Evolutionary conservation across 441 rosid species (phyloP).

Genomic region (Aquilaria agallochum): DNA sequence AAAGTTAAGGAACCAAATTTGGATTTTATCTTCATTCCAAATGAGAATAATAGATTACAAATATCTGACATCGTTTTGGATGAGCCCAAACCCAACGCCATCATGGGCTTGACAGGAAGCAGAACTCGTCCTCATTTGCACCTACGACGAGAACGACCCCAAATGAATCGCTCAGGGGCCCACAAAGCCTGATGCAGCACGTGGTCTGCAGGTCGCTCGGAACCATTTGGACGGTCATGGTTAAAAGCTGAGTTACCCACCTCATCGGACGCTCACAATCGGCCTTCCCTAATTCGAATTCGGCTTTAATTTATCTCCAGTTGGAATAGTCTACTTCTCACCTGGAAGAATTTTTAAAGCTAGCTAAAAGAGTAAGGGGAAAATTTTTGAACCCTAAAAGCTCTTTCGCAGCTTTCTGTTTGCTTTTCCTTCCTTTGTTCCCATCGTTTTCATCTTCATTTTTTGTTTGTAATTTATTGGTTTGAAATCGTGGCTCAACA

Average conservation of each 20-base stretch:
- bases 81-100: too few relatives aligned
- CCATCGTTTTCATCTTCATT: constrained; percentile 7
- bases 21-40: too few relatives aligned
- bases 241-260: constrained; percentile 41
- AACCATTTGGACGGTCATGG: constrained; percentile 21
- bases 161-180: constrained; percentile 7
- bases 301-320: not conserved
- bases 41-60: too few relatives aligned
- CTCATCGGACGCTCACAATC: constrained; percentile 32
- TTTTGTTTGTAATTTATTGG: not conserved
- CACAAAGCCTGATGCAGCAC: constrained; percentile 1
- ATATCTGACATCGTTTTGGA: too few relatives aligned
- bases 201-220: constrained; percentile 14
- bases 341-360: not conserved
- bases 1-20: too few relatives aligned
- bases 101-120: too few relatives aligned
- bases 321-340: not conserved
- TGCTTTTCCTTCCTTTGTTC: not conserved
- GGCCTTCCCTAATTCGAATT: not conserved
- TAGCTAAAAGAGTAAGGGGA: constrained; percentile 6
- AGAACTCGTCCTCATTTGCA: not conserved
- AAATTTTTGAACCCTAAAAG: constrained; percentile 24
- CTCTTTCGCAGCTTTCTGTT: constrained; percentile 14
- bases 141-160: too few relatives aligned
- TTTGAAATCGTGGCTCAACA: too few relatives aligned